Conservation (phyloP, 495 filamentous ascomycete species). For the Hyaloscypha bicolor region DNA sequence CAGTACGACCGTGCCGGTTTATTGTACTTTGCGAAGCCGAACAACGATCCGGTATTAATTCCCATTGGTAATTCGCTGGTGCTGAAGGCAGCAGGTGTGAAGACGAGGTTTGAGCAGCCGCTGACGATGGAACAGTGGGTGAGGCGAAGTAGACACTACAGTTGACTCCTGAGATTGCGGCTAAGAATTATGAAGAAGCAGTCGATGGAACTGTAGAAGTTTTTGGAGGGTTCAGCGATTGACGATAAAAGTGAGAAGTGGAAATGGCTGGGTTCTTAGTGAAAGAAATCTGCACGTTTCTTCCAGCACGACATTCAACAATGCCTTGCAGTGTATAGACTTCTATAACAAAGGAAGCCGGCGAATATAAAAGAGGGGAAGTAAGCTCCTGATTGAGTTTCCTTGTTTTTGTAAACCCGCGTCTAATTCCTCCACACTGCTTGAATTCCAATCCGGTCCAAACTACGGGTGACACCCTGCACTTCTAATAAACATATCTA, state of each 20-base stretch:
- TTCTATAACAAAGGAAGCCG: too few relatives aligned
- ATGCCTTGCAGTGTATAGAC: too few relatives aligned
- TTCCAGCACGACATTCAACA: too few relatives aligned
- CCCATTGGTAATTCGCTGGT: conserved; percentile 38
- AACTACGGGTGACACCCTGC: too few relatives aligned
- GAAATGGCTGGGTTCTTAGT: too few relatives aligned
- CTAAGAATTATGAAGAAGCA: conserved; percentile 41
- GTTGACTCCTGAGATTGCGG: conserved; percentile 44
- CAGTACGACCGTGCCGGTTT: conserved; percentile 50
- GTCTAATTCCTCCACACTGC: too few relatives aligned
- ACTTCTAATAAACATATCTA: conserved; percentile 9
- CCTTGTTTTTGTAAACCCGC: too few relatives aligned
- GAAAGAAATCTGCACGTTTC: too few relatives aligned
- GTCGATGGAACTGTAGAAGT: conserved; percentile 25
- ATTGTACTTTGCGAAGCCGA: conserved; percentile 47
- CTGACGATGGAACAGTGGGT: conserved; percentile 41
- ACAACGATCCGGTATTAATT: conserved; percentile 46
- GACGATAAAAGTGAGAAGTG: conserved; percentile 8
- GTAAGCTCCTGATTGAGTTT: too few relatives aligned
- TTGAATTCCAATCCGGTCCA: too few relatives aligned
- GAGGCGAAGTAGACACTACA: conserved; percentile 42
- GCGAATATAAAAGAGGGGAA: too few relatives aligned
- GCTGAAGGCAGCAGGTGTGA: conserved; percentile 32
- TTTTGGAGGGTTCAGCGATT: conserved; percentile 20
- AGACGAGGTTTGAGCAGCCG: conserved; percentile 35